Evolutionary conservation across 192 early-diverging fungal species (phyloP).

Genomic region (Neocallimastix lanati): DNA sequence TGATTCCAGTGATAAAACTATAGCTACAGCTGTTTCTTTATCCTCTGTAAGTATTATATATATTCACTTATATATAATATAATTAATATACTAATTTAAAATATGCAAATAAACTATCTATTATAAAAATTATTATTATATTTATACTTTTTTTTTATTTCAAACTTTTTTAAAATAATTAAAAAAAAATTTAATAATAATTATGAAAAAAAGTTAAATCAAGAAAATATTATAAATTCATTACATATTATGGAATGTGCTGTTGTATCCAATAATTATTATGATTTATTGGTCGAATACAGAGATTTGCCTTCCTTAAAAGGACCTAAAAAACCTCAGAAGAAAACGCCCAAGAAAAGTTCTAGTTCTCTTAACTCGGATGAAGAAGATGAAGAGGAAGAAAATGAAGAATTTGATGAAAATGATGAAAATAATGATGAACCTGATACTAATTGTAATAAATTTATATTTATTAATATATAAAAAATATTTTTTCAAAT

Average conservation of each 20-base stretch:
- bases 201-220: slow-evolving; percentile 11
- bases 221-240: slow-evolving; percentile 15
- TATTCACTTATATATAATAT: too few relatives aligned
- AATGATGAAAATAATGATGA: slow-evolving; percentile 4
- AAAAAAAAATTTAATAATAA: neutral
- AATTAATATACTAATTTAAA: too few relatives aligned
- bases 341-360: neutral
- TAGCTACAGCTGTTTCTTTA: neutral
- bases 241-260: slow-evolving; percentile 30
- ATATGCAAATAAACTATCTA: too few relatives aligned
- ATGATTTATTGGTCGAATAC: slow-evolving; percentile 22
- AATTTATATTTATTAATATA: neutral
- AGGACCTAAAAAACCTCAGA: neutral
- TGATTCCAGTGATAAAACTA: neutral
- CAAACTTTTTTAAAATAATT: neutral
- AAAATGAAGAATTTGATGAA: neutral
- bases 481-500: slow-evolving; percentile 6
- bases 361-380: slow-evolving; percentile 3
- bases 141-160: too few relatives aligned
- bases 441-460: neutral
- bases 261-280: slow-evolving; percentile 31
- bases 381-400: neutral
- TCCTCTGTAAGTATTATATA: neutral
- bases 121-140: too few relatives aligned
- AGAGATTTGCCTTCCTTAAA: slow-evolving; percentile 12